Evolutionary conservation across 257 asterid genomes (phyloP), one percentile per base, ranked within the genome.

Genomic region (Ligustrum vulgare): DNA sequence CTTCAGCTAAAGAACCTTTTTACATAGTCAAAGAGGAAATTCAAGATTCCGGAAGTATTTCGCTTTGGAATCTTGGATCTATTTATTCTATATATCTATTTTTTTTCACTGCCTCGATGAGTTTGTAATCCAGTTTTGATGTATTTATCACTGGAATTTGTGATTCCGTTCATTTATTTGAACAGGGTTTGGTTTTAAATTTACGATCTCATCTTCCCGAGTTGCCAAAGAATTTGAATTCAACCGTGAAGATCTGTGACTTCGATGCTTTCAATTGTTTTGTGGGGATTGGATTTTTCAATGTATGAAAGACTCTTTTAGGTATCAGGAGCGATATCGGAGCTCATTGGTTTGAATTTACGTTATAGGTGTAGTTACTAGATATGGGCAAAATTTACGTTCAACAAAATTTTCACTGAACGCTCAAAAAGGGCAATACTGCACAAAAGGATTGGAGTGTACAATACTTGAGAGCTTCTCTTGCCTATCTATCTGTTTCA

Each of bases 1-100:
- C 97, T 86, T 89, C 97, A 74, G 97, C 96, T 64, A 96, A 94
- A 79, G 98, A 94, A 81, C 98, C 98, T 9, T 94, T 94, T 77
- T 90, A 94, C 87, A 92, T 94, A 77, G 97, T 94, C 51, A 94
- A 90, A 86, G 98, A 92, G 83, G 98, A 94, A 92, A 90, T 91
- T 87, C 97, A 94, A 72, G 97, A 94, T 74, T 92, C 97, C 76
- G 98, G 92, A 85, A 89, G 94, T 79, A 36, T 80, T 28, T 18
- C 60, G 47, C 6, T 51, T 28, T n/a, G 65, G 43, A 63, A 28
- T 72, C 8, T 15, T 35, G 70, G 83, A 80, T 80, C 71, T 36
- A 16, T 75, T 9, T 18, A 60, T 6, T 45, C 36, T 12, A 3
- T 43, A 23, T 4, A 39, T 25, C 36, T 28, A 12, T 41, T 68